Base-by-base conservation (phyloP, 495 filamentous ascomycete species). In the Tirmania nivea region DNA sequence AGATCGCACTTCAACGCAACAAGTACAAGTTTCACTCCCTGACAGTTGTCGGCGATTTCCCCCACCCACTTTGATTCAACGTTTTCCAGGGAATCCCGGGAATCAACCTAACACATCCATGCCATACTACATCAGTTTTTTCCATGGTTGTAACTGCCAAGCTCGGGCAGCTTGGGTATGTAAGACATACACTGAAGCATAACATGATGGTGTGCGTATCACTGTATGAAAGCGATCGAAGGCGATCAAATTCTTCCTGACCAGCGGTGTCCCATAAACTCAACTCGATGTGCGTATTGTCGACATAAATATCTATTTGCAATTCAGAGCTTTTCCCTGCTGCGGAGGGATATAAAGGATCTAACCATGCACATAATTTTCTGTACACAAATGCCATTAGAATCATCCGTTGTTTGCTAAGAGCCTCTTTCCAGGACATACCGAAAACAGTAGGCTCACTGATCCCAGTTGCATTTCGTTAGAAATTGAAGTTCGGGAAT, bases 201-300 rank as follows among this genome's bases (percentile, higher is more conserved):
- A 97, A 84, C 83, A 97, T 94, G 53, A 97, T 90, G 16, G 90
- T 79, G 63, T 97, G 90, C 34, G 90, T 97, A 62, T 97, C 88
- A 62, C 93, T 92, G 71, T 97, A 97, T 54, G 86, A 94, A 14
- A 97, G 78, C 56, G 84, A 87, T 59, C 90, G 83, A 65, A 97
- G 72, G 17, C 90, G 83, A 69, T 97, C 90, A 70, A 96, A 97
- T 78, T 97, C 90, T 72, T 97, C 90, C 71, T 97, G 90, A 14
- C 90, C 90, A 34, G 90, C 90, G 0, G 90, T 97, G 69, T 97
- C 90, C 90, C 90, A 97, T 55, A 97, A 74, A 48, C 86, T 94
- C 54, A 97, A 74, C 67, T 97, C 90, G 67, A 97, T 92, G 69
- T 96, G 90, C 51, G 83, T 80, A 67, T 79, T 84, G 65, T 97